Evolutionary conservation across 2,329 filamentous ascomycete species (phyloP), one percentile per base, ranked within the genome.

Genomic region (Fusarium phyllophilum): DNA sequence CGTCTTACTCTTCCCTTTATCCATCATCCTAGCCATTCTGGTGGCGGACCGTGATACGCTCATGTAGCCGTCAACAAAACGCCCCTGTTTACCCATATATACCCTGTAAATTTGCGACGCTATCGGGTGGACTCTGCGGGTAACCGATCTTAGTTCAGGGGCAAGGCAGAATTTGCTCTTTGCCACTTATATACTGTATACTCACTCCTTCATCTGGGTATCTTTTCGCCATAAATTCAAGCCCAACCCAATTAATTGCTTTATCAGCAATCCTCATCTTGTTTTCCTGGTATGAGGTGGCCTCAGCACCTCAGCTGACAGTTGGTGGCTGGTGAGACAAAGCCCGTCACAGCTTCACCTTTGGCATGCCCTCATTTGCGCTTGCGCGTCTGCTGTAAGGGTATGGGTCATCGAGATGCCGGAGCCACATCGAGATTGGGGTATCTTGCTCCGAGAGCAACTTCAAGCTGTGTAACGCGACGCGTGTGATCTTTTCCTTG

Each of bases 11-110:
- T 14, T 18, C 18, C n/a, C n/a, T 24, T 5, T 6, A 52, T 8
- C 4, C 6, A 8, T 6, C 4, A 20, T 4, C 4, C 0, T 24
- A 4, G 31, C 31, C 31, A 51, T 3, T 14, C 31, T 8, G 29
- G 29, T 12, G 29, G 29, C 15, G 22, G 29, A 14, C 12, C 20
- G 20, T 15, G 31, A 24, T 51, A 10, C 22, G 8, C 20, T 34
- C 29, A 31, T n/a, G 26, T 17, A 31, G 7, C 29, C 29, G 48
- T 34, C 15, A 34, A 52, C 31, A 34, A 6, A 24, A 5, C 9
- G 48, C 31, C 17, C 31, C 9, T 52, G 48, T 5, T 22, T 12
- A 39, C 20, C 7, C 31, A 15, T 34, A 14, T 0, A 9, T 31
- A 15, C 38, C 54, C 31, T 45, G 54, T 22, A 45, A 56, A 33